These are phyloP conservation scores for Suillus alpinus DNA, from an alignment of 768 basidiomycete genomes.

Conservation along the genomic window DNA sequence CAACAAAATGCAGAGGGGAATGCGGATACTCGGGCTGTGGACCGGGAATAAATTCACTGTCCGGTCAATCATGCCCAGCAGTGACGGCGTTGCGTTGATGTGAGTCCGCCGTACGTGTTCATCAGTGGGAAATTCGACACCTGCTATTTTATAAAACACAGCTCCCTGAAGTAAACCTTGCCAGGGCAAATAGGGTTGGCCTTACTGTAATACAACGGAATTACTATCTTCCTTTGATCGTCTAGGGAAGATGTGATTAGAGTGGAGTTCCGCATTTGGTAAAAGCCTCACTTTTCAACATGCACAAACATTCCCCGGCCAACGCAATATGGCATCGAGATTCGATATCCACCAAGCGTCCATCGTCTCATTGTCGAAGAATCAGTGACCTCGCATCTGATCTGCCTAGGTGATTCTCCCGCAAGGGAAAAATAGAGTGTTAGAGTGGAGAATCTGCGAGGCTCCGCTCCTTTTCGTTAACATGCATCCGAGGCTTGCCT, in stretches of 20 bases:
- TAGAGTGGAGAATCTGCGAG: neutral
- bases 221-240: neutral
- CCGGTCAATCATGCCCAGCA: neutral
- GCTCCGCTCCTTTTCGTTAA: neutral
- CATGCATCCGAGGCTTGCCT: neutral
- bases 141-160: neutral
- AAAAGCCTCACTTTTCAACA: neutral
- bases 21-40: neutral
- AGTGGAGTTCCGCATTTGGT: neutral
- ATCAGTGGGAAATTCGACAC: neutral
- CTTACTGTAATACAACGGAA: neutral
- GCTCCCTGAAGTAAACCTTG: neutral
- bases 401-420: neutral
- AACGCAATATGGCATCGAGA: no score
- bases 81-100: neutral
- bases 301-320: slow-evolving; percentile 1
- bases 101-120: neutral
- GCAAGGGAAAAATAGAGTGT: neutral
- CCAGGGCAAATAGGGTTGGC: neutral
- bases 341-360: neutral
- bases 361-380: neutral
- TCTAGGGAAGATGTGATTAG: neutral
- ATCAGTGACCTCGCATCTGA: neutral
- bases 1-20: neutral
- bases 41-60: neutral